phyloP scores from a whole-genome alignment of 2,329 filamentous ascomycete genomes.

The Grosmannia penicillata region DNA sequence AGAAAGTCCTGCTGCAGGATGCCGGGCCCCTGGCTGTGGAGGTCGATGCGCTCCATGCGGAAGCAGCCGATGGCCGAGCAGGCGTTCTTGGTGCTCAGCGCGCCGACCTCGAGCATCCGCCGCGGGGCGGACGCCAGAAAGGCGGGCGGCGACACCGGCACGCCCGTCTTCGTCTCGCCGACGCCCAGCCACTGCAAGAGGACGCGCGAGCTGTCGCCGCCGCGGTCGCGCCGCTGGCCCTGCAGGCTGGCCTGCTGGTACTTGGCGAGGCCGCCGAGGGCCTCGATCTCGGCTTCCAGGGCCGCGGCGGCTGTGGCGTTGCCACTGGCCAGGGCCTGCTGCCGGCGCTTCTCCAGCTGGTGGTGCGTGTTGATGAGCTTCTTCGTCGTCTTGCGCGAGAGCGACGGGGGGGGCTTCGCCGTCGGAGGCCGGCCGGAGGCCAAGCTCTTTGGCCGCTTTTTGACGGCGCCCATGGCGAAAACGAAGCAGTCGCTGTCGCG shows the following conservation, averaged over 20 bases:
- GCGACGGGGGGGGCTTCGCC: constrained; percentile 34
- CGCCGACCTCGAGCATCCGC: constrained; percentile 76
- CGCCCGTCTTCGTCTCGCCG: constrained; percentile 12
- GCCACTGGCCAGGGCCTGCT: constrained; percentile 38
- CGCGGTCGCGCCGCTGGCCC: constrained; percentile 49
- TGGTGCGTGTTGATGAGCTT: constrained; percentile 52
- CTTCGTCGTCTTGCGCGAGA: constrained; percentile 50
- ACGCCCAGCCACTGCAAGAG: constrained; percentile 47
- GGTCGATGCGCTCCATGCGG: constrained; percentile 69
- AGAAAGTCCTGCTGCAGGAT: constrained; percentile 92
- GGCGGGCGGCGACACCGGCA: not conserved
- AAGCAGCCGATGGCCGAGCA: constrained; percentile 62
- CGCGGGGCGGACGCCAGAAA: constrained; percentile 18
- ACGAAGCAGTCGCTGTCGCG: too few species aligned
- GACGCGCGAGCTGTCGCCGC: constrained; percentile 50
- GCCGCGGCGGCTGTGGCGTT: constrained; percentile 30
- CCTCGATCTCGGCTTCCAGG: constrained; percentile 37
- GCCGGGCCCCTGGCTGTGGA: constrained; percentile 69
- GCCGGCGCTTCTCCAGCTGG: constrained; percentile 46
- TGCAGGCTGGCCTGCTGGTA: constrained; percentile 57
- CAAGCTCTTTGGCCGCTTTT: constrained; percentile 27
- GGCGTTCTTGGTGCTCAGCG: constrained; percentile 70
- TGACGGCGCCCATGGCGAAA: constrained; percentile 32
- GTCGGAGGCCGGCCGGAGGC: constrained; percentile 42
- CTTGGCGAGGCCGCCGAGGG: constrained; percentile 43